Percentiles rank a stretch among this genome's conserved stretches.
Evolutionary conservation across 179 eudicot genomes (phyloP).

Genomic region (Heliamphora pulchella): DNA sequence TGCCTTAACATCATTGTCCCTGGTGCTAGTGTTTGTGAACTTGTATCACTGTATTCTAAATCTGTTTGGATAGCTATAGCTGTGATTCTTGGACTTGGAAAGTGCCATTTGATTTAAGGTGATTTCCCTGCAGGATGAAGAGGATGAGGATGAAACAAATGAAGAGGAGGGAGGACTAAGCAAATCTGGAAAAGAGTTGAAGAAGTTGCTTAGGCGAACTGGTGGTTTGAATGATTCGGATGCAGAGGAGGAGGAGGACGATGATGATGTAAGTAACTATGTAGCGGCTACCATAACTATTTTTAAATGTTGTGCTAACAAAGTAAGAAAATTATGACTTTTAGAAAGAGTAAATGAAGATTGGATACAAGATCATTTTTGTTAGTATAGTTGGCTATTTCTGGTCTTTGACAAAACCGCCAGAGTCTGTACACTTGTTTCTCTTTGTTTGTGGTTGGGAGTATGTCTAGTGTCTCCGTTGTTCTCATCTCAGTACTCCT

Average conservation of each 20-base stretch:
- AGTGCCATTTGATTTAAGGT: not conserved
- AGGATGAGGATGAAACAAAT: conserved; percentile 62
- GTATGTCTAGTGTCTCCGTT: too few relatives aligned
- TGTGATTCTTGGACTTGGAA: not conserved
- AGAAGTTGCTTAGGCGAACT: conserved; percentile 70
- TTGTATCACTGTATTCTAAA: not conserved
- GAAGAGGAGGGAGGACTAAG: conserved; percentile 79
- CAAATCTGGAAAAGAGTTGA: conserved; percentile 88
- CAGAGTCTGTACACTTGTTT: too few relatives aligned
- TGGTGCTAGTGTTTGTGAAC: not conserved
- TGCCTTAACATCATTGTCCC: not conserved
- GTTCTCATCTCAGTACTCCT: too few relatives aligned
- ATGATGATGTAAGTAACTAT: conserved; percentile 50
- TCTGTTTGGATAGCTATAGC: not conserved
- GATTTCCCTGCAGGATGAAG: conserved; percentile 52
- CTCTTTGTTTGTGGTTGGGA: too few relatives aligned
- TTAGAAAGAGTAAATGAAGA: too few relatives aligned
- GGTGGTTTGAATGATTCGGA: conserved; percentile 79
- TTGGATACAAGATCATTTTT: too few relatives aligned
- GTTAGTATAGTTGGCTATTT: too few relatives aligned
- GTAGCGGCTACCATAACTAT: not conserved
- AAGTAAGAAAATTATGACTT: not conserved
- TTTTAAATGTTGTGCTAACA: conserved; percentile 3
- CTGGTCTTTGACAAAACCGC: too few relatives aligned
- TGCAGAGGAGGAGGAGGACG: conserved; percentile 70